Conservation (phyloP, 192 early-diverging fungal species). For the Backusella tuberculispora region DNA sequence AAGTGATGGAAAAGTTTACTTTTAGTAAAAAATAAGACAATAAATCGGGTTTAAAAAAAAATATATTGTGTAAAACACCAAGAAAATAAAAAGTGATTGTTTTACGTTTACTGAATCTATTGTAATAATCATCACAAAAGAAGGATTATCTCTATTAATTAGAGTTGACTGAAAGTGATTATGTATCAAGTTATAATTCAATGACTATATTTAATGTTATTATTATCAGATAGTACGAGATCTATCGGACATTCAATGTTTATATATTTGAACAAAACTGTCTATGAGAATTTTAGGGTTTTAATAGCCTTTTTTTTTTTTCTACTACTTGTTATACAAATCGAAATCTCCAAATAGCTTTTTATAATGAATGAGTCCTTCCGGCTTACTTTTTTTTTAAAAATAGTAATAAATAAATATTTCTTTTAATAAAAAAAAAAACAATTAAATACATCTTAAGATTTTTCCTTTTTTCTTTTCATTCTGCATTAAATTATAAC, state of each 20-base stretch:
- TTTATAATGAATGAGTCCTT: constrained; percentile 2
- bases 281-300: constrained; percentile 1
- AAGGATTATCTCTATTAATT: not conserved
- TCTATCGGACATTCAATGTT: not conserved
- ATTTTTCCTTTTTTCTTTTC: not conserved
- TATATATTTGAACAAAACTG: not conserved
- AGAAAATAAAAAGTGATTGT: not conserved
- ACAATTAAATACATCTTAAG: not conserved
- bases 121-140: not conserved
- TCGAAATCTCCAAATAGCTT: constrained; percentile 3
- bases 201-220: not conserved
- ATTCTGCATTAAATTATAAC: not conserved
- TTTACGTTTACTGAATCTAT: not conserved
- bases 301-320: not conserved
- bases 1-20: constrained; percentile 3
- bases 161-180: not conserved
- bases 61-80: not conserved
- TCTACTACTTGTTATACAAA: not conserved
- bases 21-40: constrained; percentile 12
- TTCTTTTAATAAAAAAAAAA: constrained; percentile 7
- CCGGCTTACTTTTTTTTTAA: not conserved
- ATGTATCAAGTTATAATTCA: not conserved
- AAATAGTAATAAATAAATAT: constrained; percentile 7
- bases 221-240: not conserved
- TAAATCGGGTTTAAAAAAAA: constrained; percentile 9